Conservation (phyloP, 2,329 filamentous ascomycete genomes). For the Ophiostoma australiae region DNA sequence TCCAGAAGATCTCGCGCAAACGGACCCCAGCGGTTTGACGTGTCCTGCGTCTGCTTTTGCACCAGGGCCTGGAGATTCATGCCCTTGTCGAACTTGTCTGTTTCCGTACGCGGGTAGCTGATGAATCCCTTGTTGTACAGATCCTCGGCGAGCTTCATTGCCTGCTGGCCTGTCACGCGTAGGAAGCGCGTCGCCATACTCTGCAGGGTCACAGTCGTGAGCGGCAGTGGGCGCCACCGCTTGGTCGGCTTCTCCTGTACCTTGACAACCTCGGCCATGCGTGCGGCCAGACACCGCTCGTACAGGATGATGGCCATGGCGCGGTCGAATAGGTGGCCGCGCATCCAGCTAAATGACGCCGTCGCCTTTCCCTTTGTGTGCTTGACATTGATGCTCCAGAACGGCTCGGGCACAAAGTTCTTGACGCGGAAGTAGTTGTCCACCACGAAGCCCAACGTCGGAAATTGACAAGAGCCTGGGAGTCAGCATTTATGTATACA, state of each 20-base stretch:
- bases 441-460: constrained; percentile 92
- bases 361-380: constrained; percentile 59
- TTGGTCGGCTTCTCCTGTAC: constrained; percentile 87
- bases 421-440: constrained; percentile 91
- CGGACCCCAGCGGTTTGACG: constrained; percentile 61
- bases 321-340: constrained; percentile 81
- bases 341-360: constrained; percentile 78
- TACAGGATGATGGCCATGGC: constrained; percentile 75
- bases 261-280: constrained; percentile 72
- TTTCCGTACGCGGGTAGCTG: constrained; percentile 95
- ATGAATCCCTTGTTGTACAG: constrained; percentile 95
- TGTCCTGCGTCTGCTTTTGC: constrained; percentile 74
- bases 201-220: constrained; percentile 94
- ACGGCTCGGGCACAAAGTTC: constrained; percentile 86
- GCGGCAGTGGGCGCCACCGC: constrained; percentile 87
- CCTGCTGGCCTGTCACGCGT: constrained; percentile 81
- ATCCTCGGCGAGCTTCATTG: constrained; percentile 81
- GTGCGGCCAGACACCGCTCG: constrained; percentile 74
- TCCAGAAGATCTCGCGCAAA: constrained; percentile 72
- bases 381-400: constrained; percentile 86
- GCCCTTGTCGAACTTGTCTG: constrained; percentile 85
- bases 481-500: background rate
- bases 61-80: constrained; percentile 79
- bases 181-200: constrained; percentile 89
- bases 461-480: constrained; percentile 89